These are phyloP conservation scores for Sphagnum contortum DNA, from an alignment of 225 moss, liverwort and hornwort species.

Conservation along the genomic window DNA sequence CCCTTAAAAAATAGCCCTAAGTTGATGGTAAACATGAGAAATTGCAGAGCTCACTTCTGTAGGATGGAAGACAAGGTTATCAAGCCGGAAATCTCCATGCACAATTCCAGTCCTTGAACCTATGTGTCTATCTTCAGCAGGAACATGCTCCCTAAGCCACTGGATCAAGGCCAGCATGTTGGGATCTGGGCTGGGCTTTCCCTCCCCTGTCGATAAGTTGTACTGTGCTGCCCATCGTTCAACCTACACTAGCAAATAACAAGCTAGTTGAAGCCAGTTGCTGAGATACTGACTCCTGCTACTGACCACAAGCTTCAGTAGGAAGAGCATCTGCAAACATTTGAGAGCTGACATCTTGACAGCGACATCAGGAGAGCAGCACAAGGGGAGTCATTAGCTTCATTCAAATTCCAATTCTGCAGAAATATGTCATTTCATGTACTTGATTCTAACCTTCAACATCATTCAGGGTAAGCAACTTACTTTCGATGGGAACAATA, in stretches of 20 bases:
- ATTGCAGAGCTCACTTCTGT: slow-evolving; percentile 44
- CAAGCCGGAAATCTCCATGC: slow-evolving; percentile 89
- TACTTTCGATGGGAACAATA: no score
- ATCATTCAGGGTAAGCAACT: no score
- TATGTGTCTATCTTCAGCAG: slow-evolving; percentile 60
- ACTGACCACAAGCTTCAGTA: no score
- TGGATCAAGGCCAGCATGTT: slow-evolving; percentile 61
- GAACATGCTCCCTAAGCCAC: slow-evolving; percentile 76
- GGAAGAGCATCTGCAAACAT: no score
- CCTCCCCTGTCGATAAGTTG: slow-evolving; percentile 63
- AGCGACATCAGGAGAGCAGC: no score
- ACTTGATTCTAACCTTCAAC: no score
- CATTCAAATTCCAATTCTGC: no score
- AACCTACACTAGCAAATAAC: slow-evolving; percentile 34
- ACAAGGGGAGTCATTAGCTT: no score
- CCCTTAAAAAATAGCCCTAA: no score
- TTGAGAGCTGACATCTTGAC: no score
- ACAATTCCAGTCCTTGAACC: slow-evolving; percentile 67
- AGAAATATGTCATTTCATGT: no score
- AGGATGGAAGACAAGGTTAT: slow-evolving; percentile 87
- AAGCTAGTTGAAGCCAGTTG: neutral
- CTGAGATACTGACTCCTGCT: neutral
- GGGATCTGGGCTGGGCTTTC: slow-evolving; percentile 73
- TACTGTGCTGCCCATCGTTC: slow-evolving; percentile 94
- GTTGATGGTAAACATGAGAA: neutral